These are phyloP conservation scores for Boletus huronensis DNA, from an alignment of 768 basidiomycete genomes.

Conservation along the genomic window DNA sequence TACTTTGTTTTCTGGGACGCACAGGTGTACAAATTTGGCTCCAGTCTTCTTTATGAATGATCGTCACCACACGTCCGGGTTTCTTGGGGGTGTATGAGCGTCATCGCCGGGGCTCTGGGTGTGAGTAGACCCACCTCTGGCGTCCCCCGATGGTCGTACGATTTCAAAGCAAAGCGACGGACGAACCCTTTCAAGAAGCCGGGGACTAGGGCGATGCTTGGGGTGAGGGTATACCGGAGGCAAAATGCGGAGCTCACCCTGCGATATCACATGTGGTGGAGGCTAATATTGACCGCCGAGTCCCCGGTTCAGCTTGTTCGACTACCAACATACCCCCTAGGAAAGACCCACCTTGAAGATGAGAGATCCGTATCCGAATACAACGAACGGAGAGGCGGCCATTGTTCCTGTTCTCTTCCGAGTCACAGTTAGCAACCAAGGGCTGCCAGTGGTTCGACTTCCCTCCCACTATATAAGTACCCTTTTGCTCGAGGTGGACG, in stretches of 20 bases:
- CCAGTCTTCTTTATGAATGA: slow-evolving; percentile 88
- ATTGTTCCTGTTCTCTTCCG: neutral
- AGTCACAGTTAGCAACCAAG: neutral
- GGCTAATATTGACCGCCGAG: slow-evolving; percentile 48
- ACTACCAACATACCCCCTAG: neutral
- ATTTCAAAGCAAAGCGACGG: slow-evolving; percentile 84
- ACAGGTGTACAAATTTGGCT: slow-evolving; percentile 62
- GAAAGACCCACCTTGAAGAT: slow-evolving; percentile 67
- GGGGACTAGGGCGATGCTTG: slow-evolving; percentile 41
- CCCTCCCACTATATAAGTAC: slow-evolving; percentile 1
- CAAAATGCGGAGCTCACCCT: slow-evolving; percentile 42
- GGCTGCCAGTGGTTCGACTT: neutral
- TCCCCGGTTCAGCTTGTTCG: neutral
- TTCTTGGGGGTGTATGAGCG: slow-evolving; percentile 41
- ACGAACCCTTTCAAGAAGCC: slow-evolving; percentile 91
- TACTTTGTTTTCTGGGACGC: slow-evolving; percentile 13
- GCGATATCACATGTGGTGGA: slow-evolving; percentile 70
- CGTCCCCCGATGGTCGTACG: slow-evolving; percentile 90
- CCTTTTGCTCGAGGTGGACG: neutral
- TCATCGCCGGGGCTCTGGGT: slow-evolving; percentile 72
- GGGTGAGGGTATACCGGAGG: neutral
- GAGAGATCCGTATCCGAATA: slow-evolving; percentile 90
- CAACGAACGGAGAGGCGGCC: slow-evolving; percentile 47
- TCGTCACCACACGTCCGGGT: slow-evolving; percentile 86
- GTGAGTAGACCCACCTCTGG: slow-evolving; percentile 51